A percentile compares a stretch with the other conserved stretches of the same genome.
These are phyloP conservation scores for Nemania diffusa DNA, from an alignment of 2,329 filamentous ascomycete species.

Conservation along the genomic window DNA sequence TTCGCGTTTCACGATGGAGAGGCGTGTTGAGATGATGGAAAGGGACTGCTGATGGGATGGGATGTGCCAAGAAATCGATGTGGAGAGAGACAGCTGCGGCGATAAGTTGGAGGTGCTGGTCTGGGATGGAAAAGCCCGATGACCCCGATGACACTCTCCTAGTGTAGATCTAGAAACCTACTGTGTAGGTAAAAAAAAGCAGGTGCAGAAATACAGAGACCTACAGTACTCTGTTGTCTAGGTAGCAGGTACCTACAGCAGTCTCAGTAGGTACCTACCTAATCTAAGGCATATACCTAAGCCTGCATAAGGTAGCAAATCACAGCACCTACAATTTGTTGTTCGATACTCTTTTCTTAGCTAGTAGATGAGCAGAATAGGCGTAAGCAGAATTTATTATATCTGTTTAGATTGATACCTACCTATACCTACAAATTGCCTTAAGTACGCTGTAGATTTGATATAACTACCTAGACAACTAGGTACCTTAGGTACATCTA, in stretches of 20 bases:
- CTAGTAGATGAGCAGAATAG: no score
- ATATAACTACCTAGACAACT: no score
- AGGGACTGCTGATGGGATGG: constrained; percentile 4
- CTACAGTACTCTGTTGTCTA: no score
- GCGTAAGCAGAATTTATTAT: no score
- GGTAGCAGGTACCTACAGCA: not conserved
- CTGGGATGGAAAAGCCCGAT: not conserved
- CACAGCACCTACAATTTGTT: not conserved
- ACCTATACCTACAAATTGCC: no score
- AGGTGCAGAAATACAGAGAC: no score
- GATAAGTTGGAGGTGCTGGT: not conserved
- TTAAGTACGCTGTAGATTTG: no score
- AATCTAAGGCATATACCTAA: no score
- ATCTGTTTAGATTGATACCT: no score
- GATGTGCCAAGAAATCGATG: constrained; percentile 26
- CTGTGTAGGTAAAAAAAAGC: not conserved
- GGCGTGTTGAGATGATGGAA: constrained; percentile 15
- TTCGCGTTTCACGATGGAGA: constrained; percentile 7
- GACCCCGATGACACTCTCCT: constrained; percentile 9
- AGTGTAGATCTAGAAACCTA: not conserved
- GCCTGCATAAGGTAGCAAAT: no score
- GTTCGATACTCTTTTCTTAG: no score
- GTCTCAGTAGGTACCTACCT: not conserved
- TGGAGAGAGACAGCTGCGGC: constrained; percentile 19
- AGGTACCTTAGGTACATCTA: no score